phyloP scores from a whole-genome alignment of 495 filamentous ascomycete genomes.

The Aspergillus ostianus region DNA sequence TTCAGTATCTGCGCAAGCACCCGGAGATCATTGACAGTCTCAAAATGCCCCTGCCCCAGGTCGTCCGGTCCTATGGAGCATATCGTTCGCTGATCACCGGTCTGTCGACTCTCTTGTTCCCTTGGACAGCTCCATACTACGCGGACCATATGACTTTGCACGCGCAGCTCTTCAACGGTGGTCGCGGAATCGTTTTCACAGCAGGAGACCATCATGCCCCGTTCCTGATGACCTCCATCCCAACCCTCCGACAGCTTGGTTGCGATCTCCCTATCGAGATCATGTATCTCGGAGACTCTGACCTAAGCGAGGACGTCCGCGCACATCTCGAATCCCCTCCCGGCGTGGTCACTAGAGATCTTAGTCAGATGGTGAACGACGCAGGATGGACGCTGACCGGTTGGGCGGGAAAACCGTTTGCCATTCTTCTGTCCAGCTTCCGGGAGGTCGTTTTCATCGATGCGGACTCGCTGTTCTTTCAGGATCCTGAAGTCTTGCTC shows the following conservation, averaged over 20 bases:
- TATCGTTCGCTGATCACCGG: conserved; percentile 24
- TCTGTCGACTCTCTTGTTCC: conserved; percentile 27
- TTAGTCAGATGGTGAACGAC: conserved; percentile 23
- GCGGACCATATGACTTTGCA: conserved; percentile 29
- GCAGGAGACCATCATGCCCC: conserved; percentile 30
- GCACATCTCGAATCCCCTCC: conserved; percentile 15
- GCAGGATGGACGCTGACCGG: conserved; percentile 22
- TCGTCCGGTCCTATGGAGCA: conserved; percentile 29
- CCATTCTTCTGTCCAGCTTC: conserved; percentile 50
- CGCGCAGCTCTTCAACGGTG: conserved; percentile 20
- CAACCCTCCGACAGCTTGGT: conserved; percentile 27
- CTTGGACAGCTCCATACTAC: conserved; percentile 33
- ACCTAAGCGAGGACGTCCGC: conserved; percentile 26
- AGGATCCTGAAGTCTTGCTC: conserved; percentile 42
- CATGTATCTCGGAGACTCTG: conserved; percentile 36
- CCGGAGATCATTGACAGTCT: conserved; percentile 9
- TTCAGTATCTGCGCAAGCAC: conserved; percentile 20
- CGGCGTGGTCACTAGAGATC: conserved; percentile 22
- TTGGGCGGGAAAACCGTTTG: conserved; percentile 39
- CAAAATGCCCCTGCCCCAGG: conserved; percentile 10
- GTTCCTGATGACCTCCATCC: conserved; percentile 34
- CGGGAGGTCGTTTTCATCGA: conserved; percentile 52
- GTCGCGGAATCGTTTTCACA: conserved; percentile 32
- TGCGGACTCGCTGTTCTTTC: conserved; percentile 43
- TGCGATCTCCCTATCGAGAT: conserved; percentile 38